Percentiles rank a stretch among this genome's conserved stretches.
phyloP scores from a whole-genome alignment of 306 rosid species.

The Citrullus colocynthis region DNA sequence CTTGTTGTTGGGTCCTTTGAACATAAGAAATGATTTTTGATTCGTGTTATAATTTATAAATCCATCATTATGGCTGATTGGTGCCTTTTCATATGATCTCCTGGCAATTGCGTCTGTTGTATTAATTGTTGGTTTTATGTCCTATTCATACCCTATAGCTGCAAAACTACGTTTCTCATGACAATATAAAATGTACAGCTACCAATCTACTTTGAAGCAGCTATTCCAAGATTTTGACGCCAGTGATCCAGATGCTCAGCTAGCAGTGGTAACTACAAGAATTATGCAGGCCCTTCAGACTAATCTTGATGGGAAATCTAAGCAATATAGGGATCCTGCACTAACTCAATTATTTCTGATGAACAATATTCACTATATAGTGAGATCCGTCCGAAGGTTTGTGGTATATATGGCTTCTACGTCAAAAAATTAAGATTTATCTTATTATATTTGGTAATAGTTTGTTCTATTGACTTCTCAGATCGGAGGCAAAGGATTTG shows the following conservation, averaged over 20 bases:
- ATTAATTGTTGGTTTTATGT: background rate
- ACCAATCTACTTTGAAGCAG: constrained; percentile 67
- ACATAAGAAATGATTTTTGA: background rate
- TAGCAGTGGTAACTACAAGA: constrained; percentile 67
- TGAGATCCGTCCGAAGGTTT: constrained; percentile 91
- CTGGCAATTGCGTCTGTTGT: background rate
- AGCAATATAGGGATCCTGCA: constrained; percentile 83
- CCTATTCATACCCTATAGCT: background rate
- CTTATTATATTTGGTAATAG: background rate
- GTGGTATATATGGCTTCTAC: background rate
- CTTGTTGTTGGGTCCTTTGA: background rate
- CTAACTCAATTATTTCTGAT: constrained; percentile 86
- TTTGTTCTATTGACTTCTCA: constrained; percentile 11
- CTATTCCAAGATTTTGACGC: constrained; percentile 69
- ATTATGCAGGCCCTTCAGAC: constrained; percentile 93
- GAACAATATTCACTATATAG: constrained; percentile 98
- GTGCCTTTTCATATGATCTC: background rate
- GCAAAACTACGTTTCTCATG: background rate
- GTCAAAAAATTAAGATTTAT: background rate
- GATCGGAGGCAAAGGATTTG: constrained; percentile 96
- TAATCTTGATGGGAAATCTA: constrained; percentile 92
- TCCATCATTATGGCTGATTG: background rate
- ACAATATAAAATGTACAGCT: constrained; percentile 33
- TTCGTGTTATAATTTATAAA: background rate
- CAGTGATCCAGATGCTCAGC: constrained; percentile 52